These are phyloP conservation scores for Thalia dealbata DNA, from an alignment of 176 grass and related monocot species.

Conservation along the genomic window DNA sequence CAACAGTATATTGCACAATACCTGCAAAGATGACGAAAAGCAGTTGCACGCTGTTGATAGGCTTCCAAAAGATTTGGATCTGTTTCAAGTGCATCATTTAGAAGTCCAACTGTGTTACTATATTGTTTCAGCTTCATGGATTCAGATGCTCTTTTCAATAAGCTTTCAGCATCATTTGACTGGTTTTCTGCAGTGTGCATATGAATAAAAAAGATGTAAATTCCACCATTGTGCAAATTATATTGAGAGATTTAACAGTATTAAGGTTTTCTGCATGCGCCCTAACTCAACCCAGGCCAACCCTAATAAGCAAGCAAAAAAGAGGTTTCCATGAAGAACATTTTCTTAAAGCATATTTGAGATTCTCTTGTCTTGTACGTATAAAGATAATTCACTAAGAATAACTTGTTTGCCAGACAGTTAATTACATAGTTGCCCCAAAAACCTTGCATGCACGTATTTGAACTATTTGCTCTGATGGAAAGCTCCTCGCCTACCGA, in stretches of 20 bases:
- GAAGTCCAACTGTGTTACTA: slow-evolving; percentile 59
- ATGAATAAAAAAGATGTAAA: background rate
- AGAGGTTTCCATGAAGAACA: too few species aligned
- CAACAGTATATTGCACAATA: slow-evolving; percentile 16
- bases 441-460: too few species aligned
- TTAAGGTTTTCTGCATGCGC: background rate
- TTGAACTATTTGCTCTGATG: too few species aligned
- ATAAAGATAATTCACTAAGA: too few species aligned
- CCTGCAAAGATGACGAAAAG: slow-evolving; percentile 71
- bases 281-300: too few species aligned
- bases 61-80: slow-evolving; percentile 77
- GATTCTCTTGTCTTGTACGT: too few species aligned
- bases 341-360: too few species aligned
- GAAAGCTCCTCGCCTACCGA: too few species aligned
- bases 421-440: too few species aligned
- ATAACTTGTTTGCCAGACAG: too few species aligned
- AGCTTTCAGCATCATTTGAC: slow-evolving; percentile 41
- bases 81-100: slow-evolving; percentile 61
- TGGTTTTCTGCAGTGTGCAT: slow-evolving; percentile 36
- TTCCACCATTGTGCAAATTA: background rate
- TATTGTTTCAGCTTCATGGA: slow-evolving; percentile 72
- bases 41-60: slow-evolving; percentile 61
- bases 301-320: too few species aligned
- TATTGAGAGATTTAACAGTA: background rate
- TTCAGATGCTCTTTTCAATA: slow-evolving; percentile 59